A percentile compares a stretch with the other conserved stretches of the same genome.
These are phyloP conservation scores for Rhipidocladum racemiflorum DNA, from an alignment of 176 grass and related monocot genomes.

Conservation along the genomic window DNA sequence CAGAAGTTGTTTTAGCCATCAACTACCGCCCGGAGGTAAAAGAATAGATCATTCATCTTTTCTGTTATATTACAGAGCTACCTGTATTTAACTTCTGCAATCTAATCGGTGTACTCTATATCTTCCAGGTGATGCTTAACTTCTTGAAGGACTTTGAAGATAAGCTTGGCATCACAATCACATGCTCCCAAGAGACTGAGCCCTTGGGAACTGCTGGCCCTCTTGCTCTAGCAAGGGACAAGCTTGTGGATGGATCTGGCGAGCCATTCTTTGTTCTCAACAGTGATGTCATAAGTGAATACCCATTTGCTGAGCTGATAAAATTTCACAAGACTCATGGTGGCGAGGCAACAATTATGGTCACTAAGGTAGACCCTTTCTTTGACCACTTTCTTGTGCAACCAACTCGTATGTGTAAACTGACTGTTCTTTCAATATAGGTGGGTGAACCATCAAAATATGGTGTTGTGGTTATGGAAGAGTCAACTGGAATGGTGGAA, in stretches of 20 bases:
- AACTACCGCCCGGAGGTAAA: conserved; percentile 91
- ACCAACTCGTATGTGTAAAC: neutral
- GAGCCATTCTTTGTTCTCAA: conserved; percentile 94
- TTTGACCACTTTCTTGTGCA: conserved; percentile 14
- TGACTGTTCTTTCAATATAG: conserved; percentile 40
- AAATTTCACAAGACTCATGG: conserved; percentile 82
- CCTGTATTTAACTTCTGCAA: conserved; percentile 2
- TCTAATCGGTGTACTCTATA: neutral
- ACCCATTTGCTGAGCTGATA: conserved; percentile 83
- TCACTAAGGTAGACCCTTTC: conserved; percentile 68
- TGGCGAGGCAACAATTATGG: conserved; percentile 88
- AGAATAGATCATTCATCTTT: neutral
- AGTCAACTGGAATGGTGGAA: conserved; percentile 66
- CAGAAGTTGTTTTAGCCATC: conserved; percentile 84
- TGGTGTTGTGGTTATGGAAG: conserved; percentile 92
- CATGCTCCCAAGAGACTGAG: conserved; percentile 93
- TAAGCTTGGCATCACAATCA: conserved; percentile 88
- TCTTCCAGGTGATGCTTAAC: conserved; percentile 85
- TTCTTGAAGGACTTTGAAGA: conserved; percentile 95
- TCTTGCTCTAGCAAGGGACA: conserved; percentile 87
- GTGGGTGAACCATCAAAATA: conserved; percentile 95
- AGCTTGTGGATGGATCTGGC: conserved; percentile 69
- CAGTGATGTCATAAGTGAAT: conserved; percentile 91
- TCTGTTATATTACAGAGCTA: neutral
- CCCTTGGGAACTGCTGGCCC: conserved; percentile 88